Percentiles rank a stretch among this genome's conserved stretches.
Evolutionary conservation across 805 yeast species (phyloP).

Genomic region (Ogataea trehalophila): DNA sequence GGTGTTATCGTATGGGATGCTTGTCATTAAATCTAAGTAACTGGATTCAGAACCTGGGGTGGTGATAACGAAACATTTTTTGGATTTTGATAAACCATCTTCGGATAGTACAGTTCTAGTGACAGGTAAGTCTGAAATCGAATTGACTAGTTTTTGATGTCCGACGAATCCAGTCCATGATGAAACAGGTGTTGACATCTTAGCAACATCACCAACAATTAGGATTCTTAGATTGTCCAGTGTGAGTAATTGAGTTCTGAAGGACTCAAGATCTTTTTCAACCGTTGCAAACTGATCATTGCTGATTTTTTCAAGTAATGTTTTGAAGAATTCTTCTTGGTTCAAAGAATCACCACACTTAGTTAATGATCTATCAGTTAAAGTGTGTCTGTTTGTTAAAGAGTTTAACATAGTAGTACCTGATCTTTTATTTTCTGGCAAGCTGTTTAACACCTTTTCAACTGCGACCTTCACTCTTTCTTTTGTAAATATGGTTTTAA

Average conservation of each 20-base stretch:
- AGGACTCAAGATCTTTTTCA: slow-evolving; percentile 43
- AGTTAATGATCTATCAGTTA: slow-evolving; percentile 57
- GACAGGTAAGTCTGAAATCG: slow-evolving; percentile 40
- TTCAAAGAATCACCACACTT: slow-evolving; percentile 61
- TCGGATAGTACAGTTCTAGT: slow-evolving; percentile 49
- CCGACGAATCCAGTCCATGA: slow-evolving; percentile 45
- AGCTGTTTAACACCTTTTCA: slow-evolving; percentile 53
- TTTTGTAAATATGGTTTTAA: slow-evolving; percentile 65
- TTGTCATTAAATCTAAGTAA: slow-evolving; percentile 55
- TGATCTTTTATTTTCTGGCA: slow-evolving; percentile 60
- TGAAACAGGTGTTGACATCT: slow-evolving; percentile 50
- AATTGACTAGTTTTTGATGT: slow-evolving; percentile 1
- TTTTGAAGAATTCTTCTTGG: slow-evolving; percentile 54
- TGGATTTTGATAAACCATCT: slow-evolving; percentile 47
- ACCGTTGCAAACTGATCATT: slow-evolving; percentile 48
- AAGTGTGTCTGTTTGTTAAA: slow-evolving; percentile 38
- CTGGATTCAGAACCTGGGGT: slow-evolving; percentile 86
- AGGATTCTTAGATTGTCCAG: slow-evolving; percentile 60
- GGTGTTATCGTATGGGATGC: slow-evolving; percentile 50
- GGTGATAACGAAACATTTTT: slow-evolving; percentile 56
- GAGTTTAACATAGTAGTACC: slow-evolving; percentile 65
- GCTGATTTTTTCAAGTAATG: slow-evolving; percentile 44
- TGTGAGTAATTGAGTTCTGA: slow-evolving; percentile 49
- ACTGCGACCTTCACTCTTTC: slow-evolving; percentile 62
- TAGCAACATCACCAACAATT: slow-evolving; percentile 62